These are phyloP conservation scores for Daldinia grandis DNA, from an alignment of 495 filamentous ascomycete genomes.

Conservation along the genomic window DNA sequence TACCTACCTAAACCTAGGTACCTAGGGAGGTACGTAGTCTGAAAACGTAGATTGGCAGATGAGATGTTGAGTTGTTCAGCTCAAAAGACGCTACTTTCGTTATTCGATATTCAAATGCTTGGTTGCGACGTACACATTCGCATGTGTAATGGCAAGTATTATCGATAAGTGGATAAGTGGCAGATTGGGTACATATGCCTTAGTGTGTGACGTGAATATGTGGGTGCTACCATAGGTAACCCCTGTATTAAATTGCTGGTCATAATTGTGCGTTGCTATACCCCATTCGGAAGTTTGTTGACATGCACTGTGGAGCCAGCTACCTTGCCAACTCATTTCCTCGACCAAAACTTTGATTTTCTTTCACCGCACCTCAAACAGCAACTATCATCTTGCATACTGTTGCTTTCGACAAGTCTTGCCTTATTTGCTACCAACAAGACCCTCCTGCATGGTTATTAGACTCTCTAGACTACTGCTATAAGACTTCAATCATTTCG, in stretches of 20 bases:
- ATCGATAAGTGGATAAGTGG: constrained; percentile 15
- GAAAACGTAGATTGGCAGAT: not conserved
- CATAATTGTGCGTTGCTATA: constrained; percentile 26
- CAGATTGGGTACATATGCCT: constrained; percentile 1
- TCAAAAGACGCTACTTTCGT: not conserved
- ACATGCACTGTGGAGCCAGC: constrained; percentile 34
- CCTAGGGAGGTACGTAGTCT: not conserved
- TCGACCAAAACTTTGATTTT: constrained; percentile 35
- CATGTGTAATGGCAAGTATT: constrained; percentile 6
- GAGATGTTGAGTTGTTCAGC: not conserved
- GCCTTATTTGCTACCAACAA: constrained; percentile 18
- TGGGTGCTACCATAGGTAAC: constrained; percentile 12
- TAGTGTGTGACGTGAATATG: constrained; percentile 28
- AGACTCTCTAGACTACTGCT: constrained; percentile 27
- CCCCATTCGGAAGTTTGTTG: constrained; percentile 42
- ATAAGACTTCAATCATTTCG: constrained; percentile 27
- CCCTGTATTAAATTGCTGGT: constrained; percentile 22
- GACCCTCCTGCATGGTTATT: constrained; percentile 21
- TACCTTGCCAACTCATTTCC: constrained; percentile 41
- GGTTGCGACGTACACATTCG: not conserved
- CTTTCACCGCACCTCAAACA: constrained; percentile 36
- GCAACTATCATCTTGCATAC: constrained; percentile 21
- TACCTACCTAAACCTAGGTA: not conserved
- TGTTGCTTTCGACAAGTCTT: not conserved
- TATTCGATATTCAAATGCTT: not conserved